Base-by-base conservation (phyloP, 2,329 filamentous ascomycete species). In the Penicillium sclerotigenum region DNA sequence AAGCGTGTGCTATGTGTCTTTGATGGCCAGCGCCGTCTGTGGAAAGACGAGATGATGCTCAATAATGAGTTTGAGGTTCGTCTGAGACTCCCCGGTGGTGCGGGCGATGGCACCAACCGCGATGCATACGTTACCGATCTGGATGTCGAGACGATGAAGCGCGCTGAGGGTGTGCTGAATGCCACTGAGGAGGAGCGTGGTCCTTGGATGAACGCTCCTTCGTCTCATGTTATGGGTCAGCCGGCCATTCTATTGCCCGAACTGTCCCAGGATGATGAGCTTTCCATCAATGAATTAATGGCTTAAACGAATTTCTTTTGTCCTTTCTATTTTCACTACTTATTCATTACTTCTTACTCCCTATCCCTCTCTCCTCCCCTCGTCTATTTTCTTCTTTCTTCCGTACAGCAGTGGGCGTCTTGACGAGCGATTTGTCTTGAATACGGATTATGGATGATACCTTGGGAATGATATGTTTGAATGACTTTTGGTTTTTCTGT, bases 11-110 rank as follows among this genome's bases (percentile, higher is more conserved):
- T 97, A 68, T 91, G 91, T 61, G 90, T 96, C 20, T 99, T 95
- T 68, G 91, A 97, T 69, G 94, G 94, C 0, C 83, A 83, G 16
- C 86, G 92, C 51, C 87, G 93, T 40, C 82, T 99, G 47, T 94
- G 90, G 83, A 97, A 97, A 79, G 94, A 99, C 71, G 94, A 99
- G 76, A 94, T 97, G 91, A 96, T 97, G 91, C 86, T 99, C 47
- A 91, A 92, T 65, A 91, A 89, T 16, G 91, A 96, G 66, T 92
- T 94, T 68, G 94, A 99, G 76, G 91, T 97, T 36, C 90, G 93
- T 69, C 81, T 96, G 73, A 86, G 86, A 73, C 81, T 97, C 18
- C 83, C 83, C 24, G 88, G 90, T 69, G 84, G 84, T 68, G 85
- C 87, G 65, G 81, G 83, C 1, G 96, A 95, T 71, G 87, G 96